Evolutionary conservation across 495 filamentous ascomycete species (phyloP).

Genomic region (Bathelium albidoporum): DNA sequence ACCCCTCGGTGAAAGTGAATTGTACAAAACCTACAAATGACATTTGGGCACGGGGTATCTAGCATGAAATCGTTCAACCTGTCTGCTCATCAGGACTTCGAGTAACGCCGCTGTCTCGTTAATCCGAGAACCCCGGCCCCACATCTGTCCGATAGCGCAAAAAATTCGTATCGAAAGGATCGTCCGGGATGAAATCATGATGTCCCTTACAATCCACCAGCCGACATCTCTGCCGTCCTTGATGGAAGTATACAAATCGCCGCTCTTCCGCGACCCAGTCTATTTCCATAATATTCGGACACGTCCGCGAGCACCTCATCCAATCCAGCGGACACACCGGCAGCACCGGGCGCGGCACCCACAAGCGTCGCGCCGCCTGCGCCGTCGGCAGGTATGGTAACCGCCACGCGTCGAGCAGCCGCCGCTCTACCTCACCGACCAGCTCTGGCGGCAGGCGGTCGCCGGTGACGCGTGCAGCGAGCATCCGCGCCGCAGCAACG

Average conservation of each 20-base stretch:
- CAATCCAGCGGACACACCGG: background rate
- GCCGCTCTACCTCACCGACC: background rate
- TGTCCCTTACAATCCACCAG: background rate
- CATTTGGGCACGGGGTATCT: too few relatives aligned
- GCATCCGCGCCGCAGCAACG: background rate
- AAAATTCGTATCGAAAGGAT: background rate
- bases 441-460: background rate
- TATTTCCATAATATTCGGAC: conserved; percentile 2
- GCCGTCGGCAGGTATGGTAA: conserved; percentile 1
- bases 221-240: background rate
- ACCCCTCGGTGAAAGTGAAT: too few relatives aligned
- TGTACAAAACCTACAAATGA: too few relatives aligned
- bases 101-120: background rate
- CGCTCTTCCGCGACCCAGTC: background rate
- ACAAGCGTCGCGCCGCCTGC: background rate
- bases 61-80: too few relatives aligned
- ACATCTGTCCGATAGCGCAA: background rate
- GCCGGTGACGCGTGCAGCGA: background rate
- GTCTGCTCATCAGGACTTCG: too few relatives aligned
- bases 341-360: background rate
- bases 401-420: background rate
- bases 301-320: background rate
- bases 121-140: background rate
- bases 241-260: background rate
- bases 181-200: background rate